Base-by-base conservation (phyloP, 2,329 filamentous ascomycete species). In the Xylaria sp. region DNA sequence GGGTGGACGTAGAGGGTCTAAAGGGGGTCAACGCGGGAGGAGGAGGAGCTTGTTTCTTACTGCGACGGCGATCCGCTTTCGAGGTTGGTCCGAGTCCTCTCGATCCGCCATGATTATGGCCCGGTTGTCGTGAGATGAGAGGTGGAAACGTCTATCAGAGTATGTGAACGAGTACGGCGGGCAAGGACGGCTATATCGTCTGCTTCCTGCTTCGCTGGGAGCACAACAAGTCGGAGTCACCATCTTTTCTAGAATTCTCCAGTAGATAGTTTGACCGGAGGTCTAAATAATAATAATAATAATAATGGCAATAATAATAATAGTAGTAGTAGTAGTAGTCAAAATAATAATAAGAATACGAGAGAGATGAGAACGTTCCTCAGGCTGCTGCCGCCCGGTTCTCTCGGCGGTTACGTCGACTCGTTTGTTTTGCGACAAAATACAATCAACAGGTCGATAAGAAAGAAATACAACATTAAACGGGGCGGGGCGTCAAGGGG, bases 1-100 rank as follows among this genome's bases (percentile, higher is more conserved):
- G n/a, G 31, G 46, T n/a, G 35, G 35, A 53, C 46, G 56, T 52
- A 53, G 54, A 54, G 54, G 61, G 25, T 55, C 13, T 8, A 23
- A 11, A n/a, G 4, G 21, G 29, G 23, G 4, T 8, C n/a, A 21
- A 21, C 9, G 29, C 11, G 7, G 25, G 11, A 35, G 31, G 46
- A 8, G 17, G 5, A 21, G 19, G 17, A 11, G 31, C 7, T 31
- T 19, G 19, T 58, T n/a, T 76, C 84, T 77, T 77, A 87, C 85
- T 60, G 85, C 85, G 63, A 87, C 83, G 25, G 84, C 81, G 67
- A 87, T 86, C 37, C 85, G 79, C 76, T 87, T 87, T 49, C 84
- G 77, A 61, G 83, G 81, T 11, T 80, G 78, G 10, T 83, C 79
- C 1, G 78, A 73, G 6, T 81, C 80, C 29, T 78, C 77, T 40